Base-by-base conservation (phyloP, 345 rosid genomes). In the Arabidopsis arenosa region DNA sequence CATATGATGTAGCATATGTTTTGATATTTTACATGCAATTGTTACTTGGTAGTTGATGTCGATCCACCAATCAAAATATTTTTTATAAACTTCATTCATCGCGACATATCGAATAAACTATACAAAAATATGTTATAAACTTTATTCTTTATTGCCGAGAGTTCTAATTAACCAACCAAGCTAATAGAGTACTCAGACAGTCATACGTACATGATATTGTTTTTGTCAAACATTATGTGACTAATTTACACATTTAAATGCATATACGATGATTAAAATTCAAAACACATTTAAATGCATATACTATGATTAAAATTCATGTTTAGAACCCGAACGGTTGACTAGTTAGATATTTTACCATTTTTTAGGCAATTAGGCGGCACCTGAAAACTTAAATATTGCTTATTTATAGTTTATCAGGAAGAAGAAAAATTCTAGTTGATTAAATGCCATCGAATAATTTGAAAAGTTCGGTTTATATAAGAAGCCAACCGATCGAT, bases 121-220 rank as follows among this genome's bases (percentile, higher is more conserved):
- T 2, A 40, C 9, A 37, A 51, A 3, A 32, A 43, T 18, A 48
- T 7, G 26, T 23, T 23, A 23, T 23, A 23, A 23, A 23, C 26
- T 23, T 23, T 23, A 23, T 23, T 23, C 26, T 45, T 54, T 44
- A 14, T 13, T 5, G 9, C 43, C 10, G 30, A 41, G 65, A 55
- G 65, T 74, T 35, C 26, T 64, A 23, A 23, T 23, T 23, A 73
- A 63, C 61, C 44, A 63, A 18, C 36, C 14, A 63, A 12, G 23
- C 13, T 15, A 51, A 12, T 61, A 47, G 17, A 43, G 12, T 41
- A 26, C 14, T 35, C 54, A n/a, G n/a, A n/a, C n/a, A n/a, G n/a
- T n/a, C n/a, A 23, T 60, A 40, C 39, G 9, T 14, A 45, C 18
- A 30, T 12, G 39, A 17, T 52, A 52, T 49, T 72, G 4, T 72